phyloP scores from a whole-genome alignment of 2,329 filamentous ascomycete genomes.

The Pseudocercospora musae region DNA sequence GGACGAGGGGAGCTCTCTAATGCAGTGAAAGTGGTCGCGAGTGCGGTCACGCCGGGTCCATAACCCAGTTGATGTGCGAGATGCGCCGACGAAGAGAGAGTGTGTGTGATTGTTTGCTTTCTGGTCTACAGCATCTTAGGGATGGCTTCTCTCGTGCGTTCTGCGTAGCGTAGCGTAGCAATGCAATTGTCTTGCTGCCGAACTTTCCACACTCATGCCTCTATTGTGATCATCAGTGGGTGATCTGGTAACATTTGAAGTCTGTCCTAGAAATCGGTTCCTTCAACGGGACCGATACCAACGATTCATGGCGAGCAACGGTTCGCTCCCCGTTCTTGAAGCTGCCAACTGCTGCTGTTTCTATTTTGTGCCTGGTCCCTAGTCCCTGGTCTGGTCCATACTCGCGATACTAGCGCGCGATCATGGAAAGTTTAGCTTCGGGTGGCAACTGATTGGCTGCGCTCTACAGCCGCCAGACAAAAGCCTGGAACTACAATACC shows the following conservation, averaged over 20 bases:
- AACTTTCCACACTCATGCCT: background rate
- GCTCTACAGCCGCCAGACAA: background rate
- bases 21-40: background rate
- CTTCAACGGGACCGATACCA: background rate
- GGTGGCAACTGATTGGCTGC: background rate
- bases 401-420: background rate
- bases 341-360: background rate
- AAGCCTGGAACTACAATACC: background rate
- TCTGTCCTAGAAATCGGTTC: background rate
- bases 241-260: background rate
- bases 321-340: background rate
- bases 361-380: background rate
- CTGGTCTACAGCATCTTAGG: background rate
- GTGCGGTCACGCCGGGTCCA: conserved; percentile 1
- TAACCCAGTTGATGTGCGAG: background rate
- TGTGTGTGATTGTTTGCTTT: conserved; percentile 1
- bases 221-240: background rate
- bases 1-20: conserved; percentile 11
- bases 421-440: background rate
- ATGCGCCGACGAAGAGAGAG: background rate
- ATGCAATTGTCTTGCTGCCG: background rate
- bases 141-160: background rate
- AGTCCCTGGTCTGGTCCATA: background rate
- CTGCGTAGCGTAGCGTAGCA: background rate
- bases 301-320: background rate